phyloP scores from a whole-genome alignment of 441 rosid genomes.

The Bruguiera hainesii region DNA sequence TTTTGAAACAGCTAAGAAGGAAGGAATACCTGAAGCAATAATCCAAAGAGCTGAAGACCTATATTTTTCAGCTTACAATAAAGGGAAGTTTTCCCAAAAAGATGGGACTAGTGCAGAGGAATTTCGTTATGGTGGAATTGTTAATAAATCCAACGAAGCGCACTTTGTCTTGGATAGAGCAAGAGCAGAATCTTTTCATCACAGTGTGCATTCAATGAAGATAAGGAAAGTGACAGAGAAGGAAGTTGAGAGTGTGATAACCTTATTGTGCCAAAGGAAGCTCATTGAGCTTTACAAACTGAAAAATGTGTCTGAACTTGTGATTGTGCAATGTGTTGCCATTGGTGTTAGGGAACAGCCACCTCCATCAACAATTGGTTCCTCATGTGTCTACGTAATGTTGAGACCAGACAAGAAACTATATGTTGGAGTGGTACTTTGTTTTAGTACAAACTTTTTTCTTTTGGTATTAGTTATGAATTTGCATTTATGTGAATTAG shows the following conservation, averaged over 20 bases:
- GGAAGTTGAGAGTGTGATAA: conserved; percentile 45
- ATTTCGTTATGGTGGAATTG: conserved; percentile 17
- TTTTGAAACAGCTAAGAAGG: conserved; percentile 94
- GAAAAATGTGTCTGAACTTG: conserved; percentile 30
- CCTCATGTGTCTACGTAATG: conserved; percentile 92
- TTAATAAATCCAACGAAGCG: conserved; percentile 26
- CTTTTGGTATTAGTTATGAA: not conserved
- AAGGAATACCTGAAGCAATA: conserved; percentile 72
- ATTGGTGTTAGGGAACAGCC: conserved; percentile 83
- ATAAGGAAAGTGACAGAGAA: conserved; percentile 34
- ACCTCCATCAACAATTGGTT: conserved; percentile 85
- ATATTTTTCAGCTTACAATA: conserved; percentile 45
- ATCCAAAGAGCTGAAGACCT: conserved; percentile 88
- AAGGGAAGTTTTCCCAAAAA: conserved; percentile 20
- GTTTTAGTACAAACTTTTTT: not conserved
- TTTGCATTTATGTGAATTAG: not conserved
- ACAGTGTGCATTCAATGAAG: conserved; percentile 27
- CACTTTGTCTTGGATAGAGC: conserved; percentile 21
- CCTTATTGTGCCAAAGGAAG: conserved; percentile 52
- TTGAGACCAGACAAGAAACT: conserved; percentile 69
- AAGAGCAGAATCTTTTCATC: conserved; percentile 26
- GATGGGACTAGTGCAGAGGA: conserved; percentile 24
- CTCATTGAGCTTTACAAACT: conserved; percentile 46
- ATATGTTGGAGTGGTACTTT: conserved; percentile 85
- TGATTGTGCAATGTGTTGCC: conserved; percentile 41